Base-by-base conservation (phyloP, 2,329 filamentous ascomycete genomes). In the Colletotrichum kahawae region DNA sequence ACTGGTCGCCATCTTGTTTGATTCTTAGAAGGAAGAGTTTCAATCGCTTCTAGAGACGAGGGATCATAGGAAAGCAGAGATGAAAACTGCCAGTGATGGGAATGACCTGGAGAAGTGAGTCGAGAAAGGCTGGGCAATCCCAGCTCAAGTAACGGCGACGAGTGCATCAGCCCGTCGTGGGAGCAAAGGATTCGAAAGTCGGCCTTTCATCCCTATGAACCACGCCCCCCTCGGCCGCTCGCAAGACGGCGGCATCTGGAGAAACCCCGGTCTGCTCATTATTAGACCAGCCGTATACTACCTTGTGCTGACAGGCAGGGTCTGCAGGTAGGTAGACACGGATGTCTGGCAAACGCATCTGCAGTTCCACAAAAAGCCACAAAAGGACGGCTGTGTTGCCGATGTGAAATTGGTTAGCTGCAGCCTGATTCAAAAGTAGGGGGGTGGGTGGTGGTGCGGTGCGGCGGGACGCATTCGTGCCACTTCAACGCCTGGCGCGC, bases 1-100 rank as follows among this genome's bases (percentile, higher is more conserved):
- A 24, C 24, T 24, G 24, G 24, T 3, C 18, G 38, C 1, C 54
- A 57, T 57, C 24, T 0, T 48, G 43, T 48, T 0, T 7, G n/a
- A 3, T 29, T n/a, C 16, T 57, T 0, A 0, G 24, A 57, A 7
- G 0, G 29, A 18, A 51, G 18, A 51, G 21, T 7, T 5, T 21
- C 43, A 48, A 7, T 21, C 21, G 3, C 43, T 48, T 48, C 10
- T 13, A 7, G n/a, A 21, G 14, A 0, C 54, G 24, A 57, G 7
- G 27, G 0, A 13, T 10, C n/a, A 21, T 2, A 13, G 1, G 10
- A 48, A 2, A 48, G n/a, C 24, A 57, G 27, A 57, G 54, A 57
- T 1, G 0, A 3, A 18, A 57, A 13, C 21, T 57, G 0, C 24
- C 14, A 12, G 27, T 24, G 7, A 57, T 18, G 54, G 54, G 54